Evolutionary conservation across 1,284 basidiomycete genomes (phyloP), one percentile per base, ranked within the genome.

Genomic region (Leccinum angustisporum): DNA sequence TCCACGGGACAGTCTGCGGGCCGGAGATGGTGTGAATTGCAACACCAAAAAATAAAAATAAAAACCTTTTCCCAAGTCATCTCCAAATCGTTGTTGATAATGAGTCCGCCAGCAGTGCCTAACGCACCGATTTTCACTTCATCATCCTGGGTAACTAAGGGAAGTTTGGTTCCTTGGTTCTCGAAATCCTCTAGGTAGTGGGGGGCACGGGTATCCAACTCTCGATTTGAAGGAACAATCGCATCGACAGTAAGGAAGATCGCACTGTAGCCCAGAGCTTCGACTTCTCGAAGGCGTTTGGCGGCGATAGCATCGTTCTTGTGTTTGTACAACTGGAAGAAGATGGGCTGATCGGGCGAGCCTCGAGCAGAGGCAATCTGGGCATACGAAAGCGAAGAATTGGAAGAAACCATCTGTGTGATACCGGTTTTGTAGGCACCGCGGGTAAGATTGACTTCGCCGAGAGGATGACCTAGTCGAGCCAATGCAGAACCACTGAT

Each of bases 171-270:
- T 34, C 66, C 68, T 51, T 74, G 81, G 34, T 75, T 76, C 67
- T 89, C 87, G 59, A 84, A 77, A 40, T 86, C 86, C 61, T 89
- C 86, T 14, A 86, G 67, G 58, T 81, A 78, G 80, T 86, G 88
- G 7, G 85, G 83, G 61, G 82, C 84, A 60, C 83, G 80, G 50
- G 86, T 84, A 68, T 97, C 95, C 53, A 86, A 77, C 76, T 97
- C 95, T 46, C 95, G 83, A 71, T 95, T 95, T 13, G 94, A 91
- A 7, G 92, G 84, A 8, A 93, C 86, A 5, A 93, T 82, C 7
- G 94, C 94, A 77, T 97, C 95, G 3, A 96, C 95, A 0, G 95
- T 97, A 52, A 97, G 78, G 75, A 94, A 93, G 59, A 98, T 91
- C 1, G 93, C 94, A 58, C 88, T 92, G 75, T 90, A 93, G 0